Conservation (phyloP, 495 filamentous ascomycete genomes). For the Cryomyces minteri region DNA sequence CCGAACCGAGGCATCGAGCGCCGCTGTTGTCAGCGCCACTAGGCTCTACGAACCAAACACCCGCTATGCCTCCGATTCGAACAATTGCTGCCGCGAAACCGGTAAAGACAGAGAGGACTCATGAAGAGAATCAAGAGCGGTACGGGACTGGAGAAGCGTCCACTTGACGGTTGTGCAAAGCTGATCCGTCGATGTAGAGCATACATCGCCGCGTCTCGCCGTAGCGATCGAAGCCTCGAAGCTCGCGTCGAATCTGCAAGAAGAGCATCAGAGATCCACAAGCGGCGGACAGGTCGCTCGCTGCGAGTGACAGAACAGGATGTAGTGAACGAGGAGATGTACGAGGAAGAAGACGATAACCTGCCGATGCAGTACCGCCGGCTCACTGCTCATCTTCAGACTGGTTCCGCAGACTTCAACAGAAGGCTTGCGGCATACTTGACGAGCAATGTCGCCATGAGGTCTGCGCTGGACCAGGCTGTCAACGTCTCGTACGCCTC, state of each 20-base stretch:
- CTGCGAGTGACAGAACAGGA: constrained; percentile 75
- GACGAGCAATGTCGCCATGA: constrained; percentile 37
- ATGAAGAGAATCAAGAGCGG: constrained; percentile 87
- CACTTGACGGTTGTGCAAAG: neutral
- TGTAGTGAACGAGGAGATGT: constrained; percentile 89
- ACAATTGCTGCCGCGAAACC: constrained; percentile 25
- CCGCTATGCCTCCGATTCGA: constrained; percentile 33
- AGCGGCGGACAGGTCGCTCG: constrained; percentile 66
- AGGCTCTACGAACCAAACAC: no score
- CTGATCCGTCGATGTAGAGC: constrained; percentile 32
- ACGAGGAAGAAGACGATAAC: constrained; percentile 82
- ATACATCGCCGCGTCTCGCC: constrained; percentile 81
- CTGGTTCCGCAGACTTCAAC: no score
- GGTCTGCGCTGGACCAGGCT: constrained; percentile 26
- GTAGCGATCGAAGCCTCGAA: constrained; percentile 76
- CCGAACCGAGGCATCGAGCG: no score
- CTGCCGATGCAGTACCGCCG: no score
- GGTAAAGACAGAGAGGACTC: constrained; percentile 48
- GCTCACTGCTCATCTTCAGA: no score
- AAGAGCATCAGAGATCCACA: constrained; percentile 77
- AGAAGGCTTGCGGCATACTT: no score
- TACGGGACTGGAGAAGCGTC: constrained; percentile 23
- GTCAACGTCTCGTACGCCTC: constrained; percentile 18
- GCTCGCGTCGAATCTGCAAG: constrained; percentile 78
- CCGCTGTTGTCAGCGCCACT: no score